These are phyloP conservation scores for Coemansia sp. DNA, from an alignment of 192 early-diverging fungal genomes.

Conservation along the genomic window DNA sequence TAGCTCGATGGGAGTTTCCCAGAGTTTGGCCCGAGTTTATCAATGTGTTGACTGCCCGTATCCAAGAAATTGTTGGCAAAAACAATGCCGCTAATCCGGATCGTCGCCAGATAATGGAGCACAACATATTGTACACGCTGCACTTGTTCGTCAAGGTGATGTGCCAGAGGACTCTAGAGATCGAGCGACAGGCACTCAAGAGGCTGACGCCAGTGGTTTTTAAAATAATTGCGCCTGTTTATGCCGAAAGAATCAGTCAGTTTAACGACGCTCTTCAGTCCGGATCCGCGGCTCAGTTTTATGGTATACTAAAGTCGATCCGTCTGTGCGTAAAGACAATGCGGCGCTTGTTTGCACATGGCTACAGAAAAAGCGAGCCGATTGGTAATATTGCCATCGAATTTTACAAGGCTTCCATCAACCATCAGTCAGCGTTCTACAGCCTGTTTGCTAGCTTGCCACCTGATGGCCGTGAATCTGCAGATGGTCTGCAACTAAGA, in stretches of 20 bases:
- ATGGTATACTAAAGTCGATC: constrained; percentile 57
- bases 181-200: constrained; percentile 56
- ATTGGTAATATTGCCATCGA: constrained; percentile 12
- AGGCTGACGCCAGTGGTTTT: constrained; percentile 73
- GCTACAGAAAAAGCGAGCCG: constrained; percentile 56
- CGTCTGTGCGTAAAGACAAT: constrained; percentile 70
- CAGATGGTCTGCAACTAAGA: constrained; percentile 13
- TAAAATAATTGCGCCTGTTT: constrained; percentile 63
- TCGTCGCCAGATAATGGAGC: constrained; percentile 56
- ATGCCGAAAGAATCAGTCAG: constrained; percentile 56
- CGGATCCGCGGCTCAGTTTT: constrained; percentile 26
- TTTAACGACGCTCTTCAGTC: constrained; percentile 49
- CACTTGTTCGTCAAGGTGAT: constrained; percentile 73
- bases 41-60: constrained; percentile 19
- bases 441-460: constrained; percentile 19
- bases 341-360: constrained; percentile 75
- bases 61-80: constrained; percentile 16
- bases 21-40: constrained; percentile 71
- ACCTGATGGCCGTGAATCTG: constrained; percentile 15
- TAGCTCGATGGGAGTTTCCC: constrained; percentile 86
- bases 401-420: constrained; percentile 28
- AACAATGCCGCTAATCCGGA: constrained; percentile 11
- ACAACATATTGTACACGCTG: constrained; percentile 69
- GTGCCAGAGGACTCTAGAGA: constrained; percentile 65
- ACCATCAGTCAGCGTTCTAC: constrained; percentile 41